Evolutionary conservation across 2,329 filamentous ascomycete species (phyloP), one percentile per base, ranked within the genome.

Genomic region (Ceratocystis harringtonii): DNA sequence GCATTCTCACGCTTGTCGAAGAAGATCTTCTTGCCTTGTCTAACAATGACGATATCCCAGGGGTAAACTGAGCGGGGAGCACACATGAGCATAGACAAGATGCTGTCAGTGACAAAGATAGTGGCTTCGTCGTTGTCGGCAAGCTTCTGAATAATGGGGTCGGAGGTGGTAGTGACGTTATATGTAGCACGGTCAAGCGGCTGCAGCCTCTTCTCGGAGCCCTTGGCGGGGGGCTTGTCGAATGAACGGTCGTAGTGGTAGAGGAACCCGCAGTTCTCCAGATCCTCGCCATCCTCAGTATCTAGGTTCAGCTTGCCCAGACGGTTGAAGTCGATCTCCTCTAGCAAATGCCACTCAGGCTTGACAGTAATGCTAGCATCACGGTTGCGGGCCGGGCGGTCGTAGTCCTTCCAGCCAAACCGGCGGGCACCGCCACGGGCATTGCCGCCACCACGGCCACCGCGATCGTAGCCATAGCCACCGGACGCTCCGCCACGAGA

Each of bases 21-120:
- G 85, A 91, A 99, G 77, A 99, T 86, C 84, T 96, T 96, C 84
- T 92, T 89, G 76, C 89, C 90, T 76, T 95, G 90, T 76, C 89
- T 87, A 69, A 90, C 81, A 73, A 99, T 95, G 74, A 99, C 88
- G 72, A 99, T 87, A 77, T 99, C 94, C 94, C 94, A 99, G 55
- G 92, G 92, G 81, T 97, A 97, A 69, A 99, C 90, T 66, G 90
- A 96, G 72, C 95, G 90, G 67, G 94, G 89, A 63, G 94, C 86
- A 78, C 94, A 99, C 94, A 99, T 99, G 72, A 99, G 87, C 91
- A 96, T 97, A 70, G 92, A 97, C 68, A 99, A 84, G 72, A 99
- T 92, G 78, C 88, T 96, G 76, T 96, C 92, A 57, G 94, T 96
- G 69, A 94, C 91, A 74, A 97, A 99, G 73, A 99, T 92, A 71